phyloP scores from a whole-genome alignment of 129 eudicot species.

The Apium graveolens region DNA sequence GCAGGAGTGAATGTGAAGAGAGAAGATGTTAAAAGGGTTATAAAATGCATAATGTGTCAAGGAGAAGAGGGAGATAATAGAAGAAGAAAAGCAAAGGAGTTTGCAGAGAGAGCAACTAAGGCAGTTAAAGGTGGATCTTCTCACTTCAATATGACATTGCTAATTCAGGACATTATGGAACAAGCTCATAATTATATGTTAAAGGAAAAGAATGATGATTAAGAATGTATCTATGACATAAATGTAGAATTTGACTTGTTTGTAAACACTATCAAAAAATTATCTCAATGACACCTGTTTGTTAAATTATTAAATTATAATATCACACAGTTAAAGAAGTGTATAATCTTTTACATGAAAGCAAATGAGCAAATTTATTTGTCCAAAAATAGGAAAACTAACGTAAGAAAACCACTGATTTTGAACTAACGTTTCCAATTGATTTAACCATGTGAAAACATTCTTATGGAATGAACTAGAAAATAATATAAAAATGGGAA shows the following conservation, averaged over 20 bases:
- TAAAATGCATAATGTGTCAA: background rate
- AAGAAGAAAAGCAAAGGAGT: background rate
- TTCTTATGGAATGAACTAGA: too few species aligned
- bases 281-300: too few species aligned
- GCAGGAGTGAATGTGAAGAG: background rate
- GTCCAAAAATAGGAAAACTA: too few species aligned
- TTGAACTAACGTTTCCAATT: background rate
- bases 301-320: too few species aligned
- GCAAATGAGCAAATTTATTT: too few species aligned
- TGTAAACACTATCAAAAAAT: too few species aligned
- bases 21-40: background rate
- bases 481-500: background rate
- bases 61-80: background rate
- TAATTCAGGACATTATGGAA: background rate
- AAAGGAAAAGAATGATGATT: too few species aligned
- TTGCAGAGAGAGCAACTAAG: background rate
- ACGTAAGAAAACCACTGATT: too few species aligned
- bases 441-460: background rate
- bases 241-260: too few species aligned
- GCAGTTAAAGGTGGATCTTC: conserved; percentile 2
- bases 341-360: too few species aligned
- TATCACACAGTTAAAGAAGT: too few species aligned
- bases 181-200: background rate
- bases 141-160: background rate
- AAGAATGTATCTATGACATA: too few species aligned